Evolutionary conservation across 441 rosid species (phyloP), one percentile per base, ranked within the genome.

Genomic region (Geranium incanum): DNA sequence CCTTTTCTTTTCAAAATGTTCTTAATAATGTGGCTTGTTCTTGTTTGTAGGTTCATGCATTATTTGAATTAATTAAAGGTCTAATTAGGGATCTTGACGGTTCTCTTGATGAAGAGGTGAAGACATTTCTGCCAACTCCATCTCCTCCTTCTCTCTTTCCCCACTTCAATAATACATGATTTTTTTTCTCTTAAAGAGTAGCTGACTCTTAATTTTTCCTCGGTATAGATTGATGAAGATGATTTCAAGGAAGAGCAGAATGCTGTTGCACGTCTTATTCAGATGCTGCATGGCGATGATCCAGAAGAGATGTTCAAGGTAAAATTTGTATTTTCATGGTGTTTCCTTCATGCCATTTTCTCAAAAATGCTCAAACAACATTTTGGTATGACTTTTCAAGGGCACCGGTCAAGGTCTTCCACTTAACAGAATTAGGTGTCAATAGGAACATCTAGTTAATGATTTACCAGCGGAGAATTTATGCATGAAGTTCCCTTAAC

Each of bases 301-400:
- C 84, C 84, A 33, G 99, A 92, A 79, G 97, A 95, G 85, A 92
- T 92, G 98, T 92, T 86, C 71, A 89, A 95, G 99, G 99, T 95
- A 81, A 59, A 9, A 9, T 52, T 18, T 33, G 33, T 28, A 28
- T 28, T 28, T 28, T 28, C 33, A 28, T 28, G 33, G 33, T 28
- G 33, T 28, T 28, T 28, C 33, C 13, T 60, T 52, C 69, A 36
- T 19, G 60, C 65, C 39, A 43, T 36, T 1, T 57, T 37, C 16
- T 23, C 36, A 5, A 52, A 28, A 28, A 28, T 28, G 33, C 33
- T 28, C 33, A 28, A 28, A 28, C 33, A 23, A 64, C 60, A 37
- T 59, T 68, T 59, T 37, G 43, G 55, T 74, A 69, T 60, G 52
- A 69, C 36, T 69, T 73, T 76, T 74, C 70, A 50, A 66, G 68